phyloP scores from a whole-genome alignment of 2,329 filamentous ascomycete genomes.

The Colletotrichum sp. region DNA sequence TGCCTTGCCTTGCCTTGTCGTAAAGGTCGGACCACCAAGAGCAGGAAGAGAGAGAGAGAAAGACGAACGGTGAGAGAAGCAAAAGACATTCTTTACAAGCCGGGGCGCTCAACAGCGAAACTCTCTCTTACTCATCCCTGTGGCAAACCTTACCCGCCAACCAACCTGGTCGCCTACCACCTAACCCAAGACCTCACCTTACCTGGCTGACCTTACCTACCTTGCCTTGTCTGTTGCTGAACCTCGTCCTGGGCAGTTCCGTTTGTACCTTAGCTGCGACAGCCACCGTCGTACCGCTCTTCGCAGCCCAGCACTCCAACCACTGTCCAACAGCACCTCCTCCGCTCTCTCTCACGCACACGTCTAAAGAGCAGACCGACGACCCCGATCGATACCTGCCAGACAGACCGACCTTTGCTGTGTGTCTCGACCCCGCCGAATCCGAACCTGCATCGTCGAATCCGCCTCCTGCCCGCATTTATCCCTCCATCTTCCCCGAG shows the following conservation, averaged over 20 bases:
- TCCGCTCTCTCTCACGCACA: not conserved
- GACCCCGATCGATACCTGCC: not conserved
- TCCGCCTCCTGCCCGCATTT: constrained; percentile 16
- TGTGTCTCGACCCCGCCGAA: constrained; percentile 22
- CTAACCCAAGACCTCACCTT: not conserved
- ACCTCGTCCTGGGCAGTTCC: constrained; percentile 3
- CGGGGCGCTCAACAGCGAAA: not conserved
- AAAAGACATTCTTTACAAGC: not conserved
- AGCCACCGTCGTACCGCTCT: constrained; percentile 7
- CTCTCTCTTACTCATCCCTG: constrained; percentile 7
- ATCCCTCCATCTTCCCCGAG: not conserved
- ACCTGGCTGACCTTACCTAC: not conserved
- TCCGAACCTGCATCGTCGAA: constrained; percentile 20
- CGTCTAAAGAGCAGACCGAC: constrained; percentile 5
- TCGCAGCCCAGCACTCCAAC: not conserved
- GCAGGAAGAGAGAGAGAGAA: not conserved
- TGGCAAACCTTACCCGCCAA: constrained; percentile 16
- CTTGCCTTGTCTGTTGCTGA: not conserved
- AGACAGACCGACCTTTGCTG: constrained; percentile 7
- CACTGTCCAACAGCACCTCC: constrained; percentile 1
- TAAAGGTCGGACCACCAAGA: constrained; percentile 1
- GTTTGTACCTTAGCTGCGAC: constrained; percentile 14
- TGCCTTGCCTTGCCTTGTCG: not conserved
- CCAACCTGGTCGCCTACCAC: not conserved
- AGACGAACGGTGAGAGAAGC: not conserved